Conservation (phyloP, 73 alveolate species). For the Paramecium octaurelia region DNA sequence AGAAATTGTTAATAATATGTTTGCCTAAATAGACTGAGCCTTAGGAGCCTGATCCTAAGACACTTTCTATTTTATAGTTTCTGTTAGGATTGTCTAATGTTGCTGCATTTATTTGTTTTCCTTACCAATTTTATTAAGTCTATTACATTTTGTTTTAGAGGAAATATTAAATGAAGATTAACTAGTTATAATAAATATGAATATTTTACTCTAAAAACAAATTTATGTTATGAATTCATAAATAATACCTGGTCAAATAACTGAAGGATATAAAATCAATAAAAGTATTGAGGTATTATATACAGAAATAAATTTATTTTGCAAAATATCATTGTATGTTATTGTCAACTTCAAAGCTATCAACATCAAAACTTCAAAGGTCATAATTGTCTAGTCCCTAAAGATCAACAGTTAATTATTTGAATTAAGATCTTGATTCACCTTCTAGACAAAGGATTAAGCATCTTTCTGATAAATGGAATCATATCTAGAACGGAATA, state of each 20-base stretch:
- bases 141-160: background rate
- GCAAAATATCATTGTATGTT: background rate
- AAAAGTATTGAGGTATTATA: background rate
- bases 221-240: background rate
- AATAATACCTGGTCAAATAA: background rate
- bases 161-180: background rate
- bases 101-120: background rate
- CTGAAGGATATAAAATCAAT: background rate
- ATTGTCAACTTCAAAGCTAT: background rate
- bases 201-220: background rate
- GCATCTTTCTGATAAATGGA: constrained; percentile 38
- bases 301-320: constrained; percentile 1
- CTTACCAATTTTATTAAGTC: background rate
- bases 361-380: background rate
- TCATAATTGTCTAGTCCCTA: constrained; percentile 20
- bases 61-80: background rate
- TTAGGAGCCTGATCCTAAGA: background rate
- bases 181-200: background rate
- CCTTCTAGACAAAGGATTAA: constrained; percentile 19
- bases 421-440: constrained; percentile 23
- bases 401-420: constrained; percentile 20
- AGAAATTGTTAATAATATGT: background rate
- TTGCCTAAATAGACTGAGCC: background rate
- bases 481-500: constrained; percentile 39
- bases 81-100: background rate